A percentile compares a stretch with the other conserved stretches of the same genome.
Evolutionary conservation across 441 rosid species (phyloP).

Genomic region (Arabidopsis hybrid): DNA sequence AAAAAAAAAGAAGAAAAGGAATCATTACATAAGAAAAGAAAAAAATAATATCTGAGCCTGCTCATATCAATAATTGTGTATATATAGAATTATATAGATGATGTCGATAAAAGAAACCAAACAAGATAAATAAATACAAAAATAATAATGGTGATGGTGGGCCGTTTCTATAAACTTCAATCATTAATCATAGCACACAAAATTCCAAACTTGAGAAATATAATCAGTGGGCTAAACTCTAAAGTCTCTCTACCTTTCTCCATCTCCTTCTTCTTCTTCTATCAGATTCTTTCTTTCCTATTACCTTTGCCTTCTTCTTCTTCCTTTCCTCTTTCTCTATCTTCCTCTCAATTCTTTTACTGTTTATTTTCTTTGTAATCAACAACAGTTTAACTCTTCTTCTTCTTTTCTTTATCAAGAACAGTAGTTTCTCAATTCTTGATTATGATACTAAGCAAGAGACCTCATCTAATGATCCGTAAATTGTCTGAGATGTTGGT

Average conservation of each 20-base stretch:
- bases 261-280: slow-evolving; percentile 25
- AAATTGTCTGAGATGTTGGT: slow-evolving; percentile 46
- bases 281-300: slow-evolving; percentile 39
- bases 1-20: not conserved
- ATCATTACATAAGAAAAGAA: not conserved
- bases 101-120: slow-evolving; percentile 34
- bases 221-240: slow-evolving; percentile 41
- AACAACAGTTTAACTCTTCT: no score
- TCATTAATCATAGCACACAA: slow-evolving; percentile 45
- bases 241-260: slow-evolving; percentile 34
- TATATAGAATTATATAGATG: not conserved
- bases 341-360: not conserved
- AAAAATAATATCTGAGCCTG: slow-evolving; percentile 39
- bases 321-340: not conserved
- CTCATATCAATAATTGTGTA: slow-evolving; percentile 43
- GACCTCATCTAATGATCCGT: slow-evolving; percentile 45
- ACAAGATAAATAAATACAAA: slow-evolving; percentile 26
- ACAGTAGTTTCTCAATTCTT: not conserved
- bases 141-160: slow-evolving; percentile 29
- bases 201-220: slow-evolving; percentile 39
- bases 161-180: slow-evolving; percentile 39
- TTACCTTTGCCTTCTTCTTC: slow-evolving; percentile 9
- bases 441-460: slow-evolving; percentile 45
- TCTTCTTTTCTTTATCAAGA: no score
- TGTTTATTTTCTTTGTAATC: no score